Evolutionary conservation across 805 yeast species (phyloP).

Genomic region (Candida chilensis): DNA sequence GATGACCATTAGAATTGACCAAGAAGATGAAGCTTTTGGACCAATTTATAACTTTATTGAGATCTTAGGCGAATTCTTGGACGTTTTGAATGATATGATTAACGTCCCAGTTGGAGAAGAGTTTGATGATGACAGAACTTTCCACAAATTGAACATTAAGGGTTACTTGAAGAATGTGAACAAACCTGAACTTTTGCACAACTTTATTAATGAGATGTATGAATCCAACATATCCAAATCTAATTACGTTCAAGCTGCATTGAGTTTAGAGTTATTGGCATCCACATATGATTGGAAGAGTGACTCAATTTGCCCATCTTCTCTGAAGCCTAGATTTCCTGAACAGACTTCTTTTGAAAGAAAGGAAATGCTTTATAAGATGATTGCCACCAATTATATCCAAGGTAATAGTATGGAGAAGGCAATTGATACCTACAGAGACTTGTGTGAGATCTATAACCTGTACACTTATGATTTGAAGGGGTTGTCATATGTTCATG

Average conservation of each 20-base stretch:
- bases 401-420: constrained; percentile 71
- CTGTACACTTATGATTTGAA: constrained; percentile 64
- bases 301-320: constrained; percentile 42
- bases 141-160: constrained; percentile 67
- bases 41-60: constrained; percentile 41
- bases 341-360: constrained; percentile 74
- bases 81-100: constrained; percentile 55
- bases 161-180: constrained; percentile 71
- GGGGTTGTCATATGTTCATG: constrained; percentile 66
- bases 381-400: constrained; percentile 61
- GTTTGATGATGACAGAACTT: constrained; percentile 80
- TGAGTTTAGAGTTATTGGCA: constrained; percentile 70
- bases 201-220: constrained; percentile 70
- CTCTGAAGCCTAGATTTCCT: constrained; percentile 65
- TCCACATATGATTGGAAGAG: constrained; percentile 70
- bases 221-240: constrained; percentile 49
- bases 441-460: constrained; percentile 67
- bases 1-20: constrained; percentile 41
- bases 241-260: constrained; percentile 75
- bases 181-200: constrained; percentile 71
- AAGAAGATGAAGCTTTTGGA: constrained; percentile 54
- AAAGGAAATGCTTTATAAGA: constrained; percentile 61
- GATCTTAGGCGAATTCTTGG: constrained; percentile 52
- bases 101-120: constrained; percentile 76
- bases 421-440: constrained; percentile 72